Conservation (phyloP, 139 green algal species). For the Auxenochlorella protothecoides region DNA sequence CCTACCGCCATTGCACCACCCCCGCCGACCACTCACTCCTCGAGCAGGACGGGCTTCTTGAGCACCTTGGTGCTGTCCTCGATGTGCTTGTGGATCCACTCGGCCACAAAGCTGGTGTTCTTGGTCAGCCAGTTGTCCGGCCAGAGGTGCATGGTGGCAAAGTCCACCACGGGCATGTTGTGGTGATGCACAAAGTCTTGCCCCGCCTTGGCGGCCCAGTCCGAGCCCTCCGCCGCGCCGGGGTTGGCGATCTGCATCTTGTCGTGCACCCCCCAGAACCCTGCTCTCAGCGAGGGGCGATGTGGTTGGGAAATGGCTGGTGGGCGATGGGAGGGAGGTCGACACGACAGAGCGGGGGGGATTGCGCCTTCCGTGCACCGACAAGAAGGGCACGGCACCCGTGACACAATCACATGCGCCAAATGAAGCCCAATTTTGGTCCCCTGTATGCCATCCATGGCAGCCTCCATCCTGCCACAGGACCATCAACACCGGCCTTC, state of each 20-base stretch:
- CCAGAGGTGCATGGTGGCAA: conserved; percentile 46
- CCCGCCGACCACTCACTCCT: conserved; percentile 37
- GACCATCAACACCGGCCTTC: too few species aligned
- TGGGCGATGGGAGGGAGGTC: too few species aligned
- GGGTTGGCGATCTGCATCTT: conserved; percentile 16
- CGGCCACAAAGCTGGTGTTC: conserved; percentile 7
- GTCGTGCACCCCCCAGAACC: conserved; percentile 36
- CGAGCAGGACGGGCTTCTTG: conserved; percentile 62
- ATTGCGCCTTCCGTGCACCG: too few species aligned
- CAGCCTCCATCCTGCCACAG: too few species aligned
- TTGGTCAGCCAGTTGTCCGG: conserved; percentile 37
- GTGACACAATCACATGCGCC: too few species aligned
- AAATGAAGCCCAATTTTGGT: too few species aligned
- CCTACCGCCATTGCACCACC: too few species aligned
- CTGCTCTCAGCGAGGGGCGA: conserved; percentile 1
- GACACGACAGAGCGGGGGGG: too few species aligned
- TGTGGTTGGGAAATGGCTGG: too few species aligned
- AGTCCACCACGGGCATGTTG: conserved; percentile 38
- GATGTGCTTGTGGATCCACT: conserved; percentile 28
- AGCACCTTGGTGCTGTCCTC: conserved; percentile 18
- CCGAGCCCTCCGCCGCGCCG: neutral
- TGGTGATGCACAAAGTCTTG: conserved; percentile 46
- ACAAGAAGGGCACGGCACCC: too few species aligned
- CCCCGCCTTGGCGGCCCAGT: conserved; percentile 30
- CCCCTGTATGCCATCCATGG: too few species aligned